Evolutionary conservation across 163 green algal species (phyloP).

Genomic region (Prototheca wickerhamii): DNA sequence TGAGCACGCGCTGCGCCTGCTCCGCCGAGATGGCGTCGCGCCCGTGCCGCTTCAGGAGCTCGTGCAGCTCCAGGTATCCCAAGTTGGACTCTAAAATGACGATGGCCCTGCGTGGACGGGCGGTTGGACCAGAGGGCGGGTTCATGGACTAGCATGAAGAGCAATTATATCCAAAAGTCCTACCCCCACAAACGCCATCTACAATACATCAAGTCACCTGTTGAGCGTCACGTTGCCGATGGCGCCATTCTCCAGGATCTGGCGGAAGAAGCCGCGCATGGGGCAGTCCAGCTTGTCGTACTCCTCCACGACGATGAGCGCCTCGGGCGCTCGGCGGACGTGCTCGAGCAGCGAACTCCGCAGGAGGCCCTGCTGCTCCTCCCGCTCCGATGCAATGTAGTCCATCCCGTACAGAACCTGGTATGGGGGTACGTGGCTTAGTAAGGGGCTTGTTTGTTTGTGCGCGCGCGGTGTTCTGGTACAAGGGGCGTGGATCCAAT

Average conservation of each 20-base stretch:
- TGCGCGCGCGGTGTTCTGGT: not conserved
- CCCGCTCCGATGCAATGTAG: slow-evolving; percentile 46
- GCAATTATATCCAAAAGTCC: too few relatives aligned
- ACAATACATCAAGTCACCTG: too few relatives aligned
- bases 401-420: slow-evolving; percentile 81
- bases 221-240: slow-evolving; percentile 43
- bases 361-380: slow-evolving; percentile 46
- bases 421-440: not conserved
- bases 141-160: too few relatives aligned
- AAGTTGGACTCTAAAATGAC: slow-evolving; percentile 84
- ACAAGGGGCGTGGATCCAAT: not conserved
- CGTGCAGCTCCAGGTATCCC: slow-evolving; percentile 66
- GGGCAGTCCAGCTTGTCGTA: slow-evolving; percentile 92
- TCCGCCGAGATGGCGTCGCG: slow-evolving; percentile 31
- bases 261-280: slow-evolving; percentile 62
- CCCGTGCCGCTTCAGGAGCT: slow-evolving; percentile 37
- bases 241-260: slow-evolving; percentile 65
- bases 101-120: slow-evolving; percentile 43
- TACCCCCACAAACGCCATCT: not conserved
- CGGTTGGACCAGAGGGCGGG: too few relatives aligned
- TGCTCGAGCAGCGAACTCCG: slow-evolving; percentile 49
- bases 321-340: slow-evolving; percentile 38
- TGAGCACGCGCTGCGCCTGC: slow-evolving; percentile 46
- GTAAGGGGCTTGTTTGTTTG: not conserved
- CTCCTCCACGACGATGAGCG: slow-evolving; percentile 86